Base-by-base conservation (phyloP, 805 yeast genomes). In the Isabelozyma heimii region DNA sequence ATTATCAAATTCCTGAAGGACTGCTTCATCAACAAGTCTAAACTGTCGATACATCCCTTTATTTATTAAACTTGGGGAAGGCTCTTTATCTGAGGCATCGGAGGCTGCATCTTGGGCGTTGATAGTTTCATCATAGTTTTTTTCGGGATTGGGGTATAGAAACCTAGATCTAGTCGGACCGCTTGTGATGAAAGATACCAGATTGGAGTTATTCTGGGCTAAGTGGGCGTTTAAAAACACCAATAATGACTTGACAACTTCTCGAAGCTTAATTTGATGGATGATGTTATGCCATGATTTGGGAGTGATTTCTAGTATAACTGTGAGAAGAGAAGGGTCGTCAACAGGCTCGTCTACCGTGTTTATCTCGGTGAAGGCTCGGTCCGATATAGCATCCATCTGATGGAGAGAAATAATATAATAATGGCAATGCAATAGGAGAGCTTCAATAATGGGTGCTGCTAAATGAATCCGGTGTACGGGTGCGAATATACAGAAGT, bases 191-290 rank as follows among this genome's bases (percentile, higher is more conserved):
- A 92, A 81, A 2, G 94, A 87, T 8, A 92, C 95, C 59, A 81
- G 81, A 64, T 94, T 94, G 37, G 91, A 82, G 56, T 87, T 88
- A 65, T 89, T 89, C 45, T 89, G 75, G 0, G 98, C 85, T 43
- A 94, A 64, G 65, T 94, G 99, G 1, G 96, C 91, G 65, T 94
- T 94, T 45, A 91, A 65, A 59, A 87, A 84, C 20, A 94, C 90
- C 30, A 90, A 66, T 8, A 91, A 60, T 2, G 91, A 73, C 52
- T 86, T 79, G 6, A 87, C 65, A 7, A 86, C 82, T 40, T 83
- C 82, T 52, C 79, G 75, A 17, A 89, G 65, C 40, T 82, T 60
- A n/a, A 78, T 65, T 50, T 72, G 73, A 42, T 77, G 77, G 62
- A 66, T 60, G 14, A 79, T 60, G 39, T 69, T 67, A 49, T 60